Evolutionary conservation across 2,329 filamentous ascomycete species (phyloP).

Genomic region (Talaromyces sp.): DNA sequence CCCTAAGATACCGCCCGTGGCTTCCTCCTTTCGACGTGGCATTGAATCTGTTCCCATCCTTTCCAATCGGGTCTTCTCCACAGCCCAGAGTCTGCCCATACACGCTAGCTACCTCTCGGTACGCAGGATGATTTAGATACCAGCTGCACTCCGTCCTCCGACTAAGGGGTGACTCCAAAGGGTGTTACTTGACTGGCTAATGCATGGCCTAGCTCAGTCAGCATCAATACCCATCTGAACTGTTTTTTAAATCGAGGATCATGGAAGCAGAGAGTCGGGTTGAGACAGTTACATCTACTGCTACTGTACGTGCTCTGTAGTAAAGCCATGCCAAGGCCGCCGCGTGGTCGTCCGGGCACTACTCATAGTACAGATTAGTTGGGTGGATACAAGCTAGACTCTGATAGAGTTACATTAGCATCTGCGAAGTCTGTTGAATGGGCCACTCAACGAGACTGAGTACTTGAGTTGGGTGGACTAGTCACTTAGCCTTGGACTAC

Average conservation of each 20-base stretch:
- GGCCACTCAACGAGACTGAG: no score
- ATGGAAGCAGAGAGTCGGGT: background rate
- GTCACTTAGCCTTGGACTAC: background rate
- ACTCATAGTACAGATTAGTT: background rate
- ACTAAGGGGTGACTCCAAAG: background rate
- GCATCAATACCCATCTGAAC: background rate
- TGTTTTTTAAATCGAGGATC: background rate
- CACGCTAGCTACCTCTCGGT: background rate
- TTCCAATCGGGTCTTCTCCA: background rate
- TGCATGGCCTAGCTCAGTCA: background rate
- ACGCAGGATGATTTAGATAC: background rate
- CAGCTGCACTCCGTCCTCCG: background rate
- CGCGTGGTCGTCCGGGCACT: conserved; percentile 5
- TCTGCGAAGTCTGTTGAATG: background rate
- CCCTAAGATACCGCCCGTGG: background rate
- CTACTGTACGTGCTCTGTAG: no score
- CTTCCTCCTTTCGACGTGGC: background rate
- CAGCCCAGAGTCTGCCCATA: background rate
- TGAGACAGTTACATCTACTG: conserved; percentile 16
- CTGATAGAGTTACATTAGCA: conserved; percentile 9
- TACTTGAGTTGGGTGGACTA: background rate
- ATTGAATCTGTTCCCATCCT: background rate
- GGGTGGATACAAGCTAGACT: background rate
- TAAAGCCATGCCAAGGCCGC: background rate
- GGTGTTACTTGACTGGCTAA: background rate